These are phyloP conservation scores for Adenanthera pavonina DNA, from an alignment of 306 rosid genomes.

Conservation along the genomic window DNA sequence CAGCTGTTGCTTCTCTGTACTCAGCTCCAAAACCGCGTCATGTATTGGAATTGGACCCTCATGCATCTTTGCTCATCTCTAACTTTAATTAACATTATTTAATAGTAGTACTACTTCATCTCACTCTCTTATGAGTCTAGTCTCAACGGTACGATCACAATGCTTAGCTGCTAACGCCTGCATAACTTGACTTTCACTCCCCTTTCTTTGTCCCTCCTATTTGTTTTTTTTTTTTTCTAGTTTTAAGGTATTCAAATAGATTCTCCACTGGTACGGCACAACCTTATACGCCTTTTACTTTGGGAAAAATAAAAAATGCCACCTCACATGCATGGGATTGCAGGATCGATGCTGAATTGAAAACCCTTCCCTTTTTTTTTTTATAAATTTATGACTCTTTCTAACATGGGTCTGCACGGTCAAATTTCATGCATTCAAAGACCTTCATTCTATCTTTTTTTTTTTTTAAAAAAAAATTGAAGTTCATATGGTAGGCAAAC, in stretches of 20 bases:
- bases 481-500: neutral
- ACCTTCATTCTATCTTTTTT: neutral
- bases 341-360: neutral
- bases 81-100: neutral
- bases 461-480: neutral
- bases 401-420: slow-evolving; percentile 9
- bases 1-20: slow-evolving; percentile 87
- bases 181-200: slow-evolving; percentile 60
- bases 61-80: slow-evolving; percentile 30
- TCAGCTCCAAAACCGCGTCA: slow-evolving; percentile 81
- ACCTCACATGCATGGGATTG: slow-evolving; percentile 38
- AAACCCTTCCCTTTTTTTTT: neutral
- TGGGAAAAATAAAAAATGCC: slow-evolving; percentile 37
- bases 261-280: slow-evolving; percentile 44
- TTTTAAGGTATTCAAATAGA: slow-evolving; percentile 45
- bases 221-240: neutral
- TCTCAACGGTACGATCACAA: slow-evolving; percentile 45
- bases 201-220: slow-evolving; percentile 36
- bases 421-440: slow-evolving; percentile 40
- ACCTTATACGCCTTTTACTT: slow-evolving; percentile 29
- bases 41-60: slow-evolving; percentile 13
- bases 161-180: slow-evolving; percentile 55
- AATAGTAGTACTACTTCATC: neutral
- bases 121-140: neutral
- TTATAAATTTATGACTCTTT: neutral